Evolutionary conservation across 2,329 filamentous ascomycete genomes (phyloP), one percentile per base, ranked within the genome.

Genomic region (Fusarium dimerum): DNA sequence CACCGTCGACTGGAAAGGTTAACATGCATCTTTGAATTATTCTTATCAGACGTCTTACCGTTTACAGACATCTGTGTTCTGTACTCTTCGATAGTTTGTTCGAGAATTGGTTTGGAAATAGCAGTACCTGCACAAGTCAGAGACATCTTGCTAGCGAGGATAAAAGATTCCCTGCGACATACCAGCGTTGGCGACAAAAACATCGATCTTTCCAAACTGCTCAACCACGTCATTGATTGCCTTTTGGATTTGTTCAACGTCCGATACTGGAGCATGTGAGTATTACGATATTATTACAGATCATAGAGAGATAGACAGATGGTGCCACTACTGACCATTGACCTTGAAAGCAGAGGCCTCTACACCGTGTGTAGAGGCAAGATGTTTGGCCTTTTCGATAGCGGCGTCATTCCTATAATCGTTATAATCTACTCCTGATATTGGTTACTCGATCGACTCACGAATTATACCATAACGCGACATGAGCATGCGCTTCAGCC

Each of bases 51-150:
- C 4, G 16, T 17, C 73, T 47, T 62, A 79, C 78, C 75, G 48
- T 83, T 83, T 2, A 83, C 80, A 6, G 77, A 74, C 70, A 82
- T 78, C 52, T 80, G 77, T 51, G 67, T 64, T 39, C 60, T 67
- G 57, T 81, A 83, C 56, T 83, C 78, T 3, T 79, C 74, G 0
- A 83, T 60, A 0, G 73, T 77, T 56, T 78, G 75, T 45, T 85
- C 81, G 2, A 83, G 66, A 13, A 85, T 76, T 0, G 79, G 76
- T 60, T 84, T 82, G 0, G 77, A 80, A 30, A 79, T 80, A 5
- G 76, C 75, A 68, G 79, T 80, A 16, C 78, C 69, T 59, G 39
- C 8, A 10, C n/a, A 20, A 3, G 17, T 29, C 12, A 9, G 3
- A 9, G 3, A 9, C 74, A 46, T 78, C 76, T 73, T 34, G 76